Evolutionary conservation across 2,329 filamentous ascomycete genomes (phyloP).

Genomic region (Colletotrichum theobromicola): DNA sequence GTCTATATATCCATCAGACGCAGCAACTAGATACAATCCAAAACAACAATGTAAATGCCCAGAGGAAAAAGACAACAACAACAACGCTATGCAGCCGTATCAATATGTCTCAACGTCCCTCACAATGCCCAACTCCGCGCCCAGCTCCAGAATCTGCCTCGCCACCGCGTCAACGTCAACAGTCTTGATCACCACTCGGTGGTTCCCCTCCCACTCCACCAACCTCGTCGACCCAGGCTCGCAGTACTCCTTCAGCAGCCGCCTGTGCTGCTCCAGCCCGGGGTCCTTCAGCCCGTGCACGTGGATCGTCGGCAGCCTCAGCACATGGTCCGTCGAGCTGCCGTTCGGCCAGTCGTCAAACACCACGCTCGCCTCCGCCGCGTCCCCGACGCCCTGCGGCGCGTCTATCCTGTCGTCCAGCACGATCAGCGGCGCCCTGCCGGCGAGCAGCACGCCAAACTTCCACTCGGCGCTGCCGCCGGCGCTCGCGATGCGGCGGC

Average conservation of each 20-base stretch:
- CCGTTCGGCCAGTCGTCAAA: slow-evolving; percentile 51
- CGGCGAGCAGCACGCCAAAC: slow-evolving; percentile 68
- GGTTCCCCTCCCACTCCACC: slow-evolving; percentile 76
- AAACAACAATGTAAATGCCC: not conserved
- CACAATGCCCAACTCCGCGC: slow-evolving; percentile 36
- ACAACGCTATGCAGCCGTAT: not conserved
- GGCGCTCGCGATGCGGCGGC: slow-evolving; percentile 25
- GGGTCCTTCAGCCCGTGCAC: slow-evolving; percentile 69
- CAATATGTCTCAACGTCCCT: not conserved
- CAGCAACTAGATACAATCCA: not conserved
- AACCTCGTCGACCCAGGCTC: slow-evolving; percentile 56
- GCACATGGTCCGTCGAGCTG: slow-evolving; percentile 44
- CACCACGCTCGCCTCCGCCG: slow-evolving; percentile 32
- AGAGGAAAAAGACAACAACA: too few species aligned
- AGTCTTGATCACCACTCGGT: slow-evolving; percentile 73
- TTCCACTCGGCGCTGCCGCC: slow-evolving; percentile 48
- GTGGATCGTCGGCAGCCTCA: slow-evolving; percentile 68
- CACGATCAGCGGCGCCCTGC: slow-evolving; percentile 62
- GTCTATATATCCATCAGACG: not conserved
- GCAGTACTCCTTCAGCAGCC: slow-evolving; percentile 64
- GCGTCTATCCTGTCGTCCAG: slow-evolving; percentile 42
- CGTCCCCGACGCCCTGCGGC: slow-evolving; percentile 25
- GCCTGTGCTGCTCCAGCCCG: slow-evolving; percentile 63
- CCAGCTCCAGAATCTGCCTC: slow-evolving; percentile 55
- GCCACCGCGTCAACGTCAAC: slow-evolving; percentile 66